Percentiles rank a stretch among this genome's conserved stretches.
These are phyloP conservation scores for Fusarium algeriense DNA, from an alignment of 2,329 filamentous ascomycete species.

Conservation along the genomic window DNA sequence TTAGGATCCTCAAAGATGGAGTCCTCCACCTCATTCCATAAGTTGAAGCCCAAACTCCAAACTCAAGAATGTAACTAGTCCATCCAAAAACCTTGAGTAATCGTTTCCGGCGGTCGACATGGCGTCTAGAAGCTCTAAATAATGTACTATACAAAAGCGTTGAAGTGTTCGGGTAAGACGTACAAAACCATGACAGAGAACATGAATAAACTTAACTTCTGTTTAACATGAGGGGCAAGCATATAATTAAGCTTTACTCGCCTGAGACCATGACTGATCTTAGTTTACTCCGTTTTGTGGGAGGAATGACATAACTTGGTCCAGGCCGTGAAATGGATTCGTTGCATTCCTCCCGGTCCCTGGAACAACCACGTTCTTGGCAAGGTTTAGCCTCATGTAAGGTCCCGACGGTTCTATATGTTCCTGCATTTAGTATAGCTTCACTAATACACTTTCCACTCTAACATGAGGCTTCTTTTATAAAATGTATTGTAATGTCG, in stretches of 20 bases:
- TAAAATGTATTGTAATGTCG: conserved; percentile 12
- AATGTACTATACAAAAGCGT: not conserved
- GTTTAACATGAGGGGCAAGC: not conserved
- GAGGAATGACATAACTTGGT: conserved; percentile 20
- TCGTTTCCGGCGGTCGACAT: not conserved
- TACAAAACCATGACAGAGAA: not conserved
- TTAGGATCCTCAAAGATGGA: not conserved
- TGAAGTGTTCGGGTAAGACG: not conserved
- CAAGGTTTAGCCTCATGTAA: conserved; percentile 16
- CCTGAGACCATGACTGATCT: not conserved
- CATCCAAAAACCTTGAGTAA: no score
- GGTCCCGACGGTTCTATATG: not conserved
- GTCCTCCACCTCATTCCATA: conserved; percentile 5
- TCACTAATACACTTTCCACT: not conserved
- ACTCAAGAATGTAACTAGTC: not conserved
- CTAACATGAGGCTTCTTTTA: not conserved
- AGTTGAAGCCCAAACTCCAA: not conserved
- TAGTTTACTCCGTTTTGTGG: not conserved
- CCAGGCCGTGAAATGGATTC: conserved; percentile 10
- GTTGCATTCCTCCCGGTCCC: conserved; percentile 20
- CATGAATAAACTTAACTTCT: not conserved
- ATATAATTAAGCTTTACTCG: not conserved
- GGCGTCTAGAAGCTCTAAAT: not conserved
- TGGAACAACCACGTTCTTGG: not conserved
- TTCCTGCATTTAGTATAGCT: conserved; percentile 20